These are phyloP conservation scores for Scheffersomyces cryptocercus DNA, from an alignment of 1,139 yeast species.

Conservation along the genomic window DNA sequence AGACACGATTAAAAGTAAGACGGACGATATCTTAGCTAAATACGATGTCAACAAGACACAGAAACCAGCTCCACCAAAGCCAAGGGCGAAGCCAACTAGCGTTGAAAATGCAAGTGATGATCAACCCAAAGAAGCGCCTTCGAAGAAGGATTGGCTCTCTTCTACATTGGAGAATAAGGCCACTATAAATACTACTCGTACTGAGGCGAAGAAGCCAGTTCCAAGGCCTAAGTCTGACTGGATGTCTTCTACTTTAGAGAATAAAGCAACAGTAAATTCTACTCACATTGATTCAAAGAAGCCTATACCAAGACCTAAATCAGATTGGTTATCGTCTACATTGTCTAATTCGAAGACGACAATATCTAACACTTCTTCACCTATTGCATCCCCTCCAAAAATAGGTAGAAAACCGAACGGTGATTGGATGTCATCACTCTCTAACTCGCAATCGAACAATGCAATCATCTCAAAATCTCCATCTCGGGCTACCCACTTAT, in stretches of 20 bases:
- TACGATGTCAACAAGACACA: not conserved
- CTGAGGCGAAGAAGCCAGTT: not conserved
- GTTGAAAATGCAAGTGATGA: not conserved
- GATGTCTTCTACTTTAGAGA: constrained; percentile 17
- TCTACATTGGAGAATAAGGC: constrained; percentile 7
- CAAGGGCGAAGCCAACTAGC: constrained; percentile 1
- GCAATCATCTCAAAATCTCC: constrained; percentile 4
- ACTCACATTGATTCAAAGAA: constrained; percentile 5
- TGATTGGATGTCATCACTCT: constrained; percentile 16
- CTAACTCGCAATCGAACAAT: constrained; percentile 12
- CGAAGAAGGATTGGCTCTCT: constrained; percentile 9
- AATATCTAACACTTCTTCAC: not conserved
- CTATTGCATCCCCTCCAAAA: no score
- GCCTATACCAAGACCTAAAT: constrained; percentile 10
- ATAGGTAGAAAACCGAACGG: not conserved
- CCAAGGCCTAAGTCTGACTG: constrained; percentile 14
- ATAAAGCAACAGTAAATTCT: constrained; percentile 10
- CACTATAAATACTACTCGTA: constrained; percentile 1
- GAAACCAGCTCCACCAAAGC: constrained; percentile 5
- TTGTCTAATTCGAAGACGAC: constrained; percentile 12
- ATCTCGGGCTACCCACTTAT: constrained; percentile 5
- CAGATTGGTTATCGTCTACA: constrained; percentile 17
- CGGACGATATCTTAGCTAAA: no score
- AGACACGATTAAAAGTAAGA: constrained; percentile 13
- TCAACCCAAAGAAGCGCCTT: not conserved